Base-by-base conservation (phyloP, 371 early-diverging fungal genomes). In the Batrachochytrium dendrobatidis region DNA sequence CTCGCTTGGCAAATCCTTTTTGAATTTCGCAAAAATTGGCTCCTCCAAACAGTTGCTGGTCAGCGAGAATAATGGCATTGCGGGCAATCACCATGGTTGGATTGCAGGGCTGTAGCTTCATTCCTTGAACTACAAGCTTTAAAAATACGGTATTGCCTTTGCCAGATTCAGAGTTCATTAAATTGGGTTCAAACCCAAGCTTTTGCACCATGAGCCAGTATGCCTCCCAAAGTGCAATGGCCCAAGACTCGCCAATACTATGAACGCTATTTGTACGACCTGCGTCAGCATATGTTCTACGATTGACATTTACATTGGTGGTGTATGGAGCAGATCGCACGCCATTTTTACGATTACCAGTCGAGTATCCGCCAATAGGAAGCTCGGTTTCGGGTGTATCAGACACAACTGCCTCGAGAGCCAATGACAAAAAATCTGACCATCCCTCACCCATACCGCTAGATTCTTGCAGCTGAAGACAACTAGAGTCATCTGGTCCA, bases 401-500 rank as follows among this genome's bases (percentile, higher is more conserved):
- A 8, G 65, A 58, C n/a, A 62, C 52, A 29, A 74, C 80, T 76
- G 84, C 78, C 28, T 85, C 80, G 64, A 90, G 73, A 44, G 84
- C 77, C 30, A 87, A 86, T 20, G 90, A 92, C 55, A 91, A 75
- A 64, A 86, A 86, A 61, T 95, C 95, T 43, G 92, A 90, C 92
- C 92, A 93, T 46, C 95, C 95, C 74, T 95, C 95, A 56, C 93
- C 92, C 90, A 95, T 89, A 57, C 92, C 94, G 55, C 90, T 92
- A 8, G 90, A 79, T 73, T 90, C 88, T 53, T 85, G 85, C 80
- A 85, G 85, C 22, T 81, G 80, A 34, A 94, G 76, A 67, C 94
- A 94, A 68, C 87, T 85, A 60, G 85, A 81, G 79, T 91, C 89
- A 45, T 82, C 82, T 20, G 89, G 87, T 6, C 94, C 93, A 61